Conservation (phyloP, 129 eudicot genomes). For the Flaveria trinervia region DNA sequence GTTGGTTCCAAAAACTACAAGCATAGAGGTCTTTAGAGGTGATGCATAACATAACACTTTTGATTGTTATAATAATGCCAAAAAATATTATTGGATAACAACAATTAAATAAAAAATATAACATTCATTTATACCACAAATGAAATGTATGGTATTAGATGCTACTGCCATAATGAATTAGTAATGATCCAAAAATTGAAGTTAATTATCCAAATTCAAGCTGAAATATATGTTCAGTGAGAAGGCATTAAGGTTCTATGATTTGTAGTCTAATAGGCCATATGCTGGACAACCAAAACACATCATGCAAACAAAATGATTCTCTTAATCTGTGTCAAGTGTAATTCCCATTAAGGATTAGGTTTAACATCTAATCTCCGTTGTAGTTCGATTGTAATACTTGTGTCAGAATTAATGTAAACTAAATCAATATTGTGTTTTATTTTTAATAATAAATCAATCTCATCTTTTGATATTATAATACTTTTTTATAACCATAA, state of each 20-base stretch:
- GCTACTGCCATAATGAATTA: too few species aligned
- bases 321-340: neutral
- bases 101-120: neutral
- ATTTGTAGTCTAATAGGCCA: neutral
- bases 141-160: neutral
- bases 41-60: slow-evolving; percentile 1
- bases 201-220: too few species aligned
- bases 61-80: slow-evolving; percentile 10
- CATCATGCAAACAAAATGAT: neutral
- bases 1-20: slow-evolving; percentile 27
- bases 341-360: neutral
- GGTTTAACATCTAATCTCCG: neutral
- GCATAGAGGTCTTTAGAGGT: slow-evolving; percentile 12
- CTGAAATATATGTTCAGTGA: neutral
- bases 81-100: slow-evolving; percentile 3
- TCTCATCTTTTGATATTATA: neutral
- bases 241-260: neutral
- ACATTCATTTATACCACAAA: neutral
- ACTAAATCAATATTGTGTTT: too few species aligned
- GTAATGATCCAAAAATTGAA: too few species aligned
- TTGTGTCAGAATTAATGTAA: neutral
- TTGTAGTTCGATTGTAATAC: neutral
- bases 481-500: too few species aligned
- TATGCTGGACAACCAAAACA: neutral
- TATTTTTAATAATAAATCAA: neutral